Base-by-base conservation (phyloP, 2,329 filamentous ascomycete genomes). In the Aspergillus sp. region DNA sequence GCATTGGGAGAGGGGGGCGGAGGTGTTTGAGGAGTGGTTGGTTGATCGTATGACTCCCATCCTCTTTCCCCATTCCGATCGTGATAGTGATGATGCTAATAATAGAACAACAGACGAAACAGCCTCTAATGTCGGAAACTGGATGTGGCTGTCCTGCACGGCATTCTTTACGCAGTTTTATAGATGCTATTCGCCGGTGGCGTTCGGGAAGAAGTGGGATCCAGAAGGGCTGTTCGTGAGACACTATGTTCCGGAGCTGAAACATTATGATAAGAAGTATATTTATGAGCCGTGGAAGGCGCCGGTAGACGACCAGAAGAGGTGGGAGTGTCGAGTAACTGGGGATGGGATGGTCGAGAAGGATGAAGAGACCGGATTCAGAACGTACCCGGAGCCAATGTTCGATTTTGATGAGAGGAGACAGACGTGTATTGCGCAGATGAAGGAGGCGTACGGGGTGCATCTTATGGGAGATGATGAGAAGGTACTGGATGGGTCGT, bases 271-370 rank as follows among this genome's bases (percentile, higher is more conserved):
- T 13, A 82, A 83, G 56, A 91, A 89, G 74, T 91, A 85, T 68
- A 91, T 93, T 32, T 93, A 91, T 66, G 90, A 93, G 79, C 90
- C 90, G 5, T 91, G 89, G 87, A 91, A 89, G 70, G 89, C 89
- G 45, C 87, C 87, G 2, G 81, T 88, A 41, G 76, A 76, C 19
- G 89, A 91, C 59, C 87, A 91, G 77, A 89, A 85, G 72, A 86
- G 83, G 68, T 90, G 89, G 59, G 85, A 87, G 0, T 88, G 90
- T 55, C 71, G 84, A 17, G 77, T 91, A 56, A 83, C 79, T 49
- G 86, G 85, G 0, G 81, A 87, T 63, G 83, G 82, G 2, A 71
- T 80, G 13, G 19, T 8, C 5, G 15, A 36, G 28, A 71, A 69
- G 6, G 75, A 76, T 19, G 67, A 72, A 36, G 76, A 80, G 3